phyloP scores from a whole-genome alignment of 2,329 filamentous ascomycete species.

The Cladosporium sp. region DNA sequence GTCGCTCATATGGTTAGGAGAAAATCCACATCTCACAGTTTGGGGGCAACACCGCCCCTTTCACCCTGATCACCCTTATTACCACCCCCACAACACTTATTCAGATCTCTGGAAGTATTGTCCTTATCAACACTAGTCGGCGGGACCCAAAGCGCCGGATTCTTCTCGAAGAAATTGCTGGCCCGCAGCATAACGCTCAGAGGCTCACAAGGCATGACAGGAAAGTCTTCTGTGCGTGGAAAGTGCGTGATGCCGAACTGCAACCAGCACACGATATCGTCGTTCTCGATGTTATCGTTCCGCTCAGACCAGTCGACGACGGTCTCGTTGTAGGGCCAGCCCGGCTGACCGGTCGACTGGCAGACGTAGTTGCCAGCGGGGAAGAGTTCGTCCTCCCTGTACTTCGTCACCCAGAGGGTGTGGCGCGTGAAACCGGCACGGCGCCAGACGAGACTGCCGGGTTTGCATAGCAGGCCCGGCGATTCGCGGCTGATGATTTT shows the following conservation, averaged over 20 bases:
- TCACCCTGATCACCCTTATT: neutral
- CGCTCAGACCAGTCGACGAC: constrained; percentile 43
- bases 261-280: constrained; percentile 49
- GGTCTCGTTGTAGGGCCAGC: constrained; percentile 16
- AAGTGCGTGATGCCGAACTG: constrained; percentile 48
- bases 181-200: constrained; percentile 46
- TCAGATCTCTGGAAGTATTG: constrained; percentile 5
- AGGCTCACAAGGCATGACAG: constrained; percentile 48
- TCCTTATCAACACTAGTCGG: constrained; percentile 27
- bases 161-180: constrained; percentile 51
- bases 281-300: constrained; percentile 40
- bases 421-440: constrained; percentile 48
- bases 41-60: constrained; percentile 2
- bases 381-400: constrained; percentile 49
- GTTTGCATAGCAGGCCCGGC: constrained; percentile 47
- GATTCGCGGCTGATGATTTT: constrained; percentile 46
- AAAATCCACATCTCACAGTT: neutral
- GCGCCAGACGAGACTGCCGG: constrained; percentile 41
- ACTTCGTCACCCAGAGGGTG: constrained; percentile 53
- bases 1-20: neutral
- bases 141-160: constrained; percentile 53
- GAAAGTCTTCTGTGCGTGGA: constrained; percentile 48
- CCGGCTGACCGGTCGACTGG: constrained; percentile 42
- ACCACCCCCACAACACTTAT: constrained; percentile 6
- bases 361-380: constrained; percentile 47